Evolutionary conservation across 2,329 filamentous ascomycete species (phyloP).

Genomic region (Remersonia thermophila): DNA sequence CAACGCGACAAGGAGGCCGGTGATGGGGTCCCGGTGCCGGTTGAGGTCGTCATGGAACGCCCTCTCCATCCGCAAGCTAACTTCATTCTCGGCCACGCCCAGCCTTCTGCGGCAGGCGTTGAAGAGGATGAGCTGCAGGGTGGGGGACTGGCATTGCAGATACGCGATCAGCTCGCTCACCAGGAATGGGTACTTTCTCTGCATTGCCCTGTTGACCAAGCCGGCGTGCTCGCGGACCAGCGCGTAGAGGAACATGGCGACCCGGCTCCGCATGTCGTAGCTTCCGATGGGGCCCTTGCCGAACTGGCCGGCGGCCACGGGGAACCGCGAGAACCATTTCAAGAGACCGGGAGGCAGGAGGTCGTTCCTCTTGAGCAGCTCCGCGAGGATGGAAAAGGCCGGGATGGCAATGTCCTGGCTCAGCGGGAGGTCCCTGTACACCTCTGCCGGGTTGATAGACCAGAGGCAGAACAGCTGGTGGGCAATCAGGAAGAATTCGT

Average conservation of each 20-base stretch:
- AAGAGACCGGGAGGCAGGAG: conserved; percentile 14
- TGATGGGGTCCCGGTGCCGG: conserved; percentile 6
- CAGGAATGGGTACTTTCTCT: conserved; percentile 21
- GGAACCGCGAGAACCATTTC: conserved; percentile 27
- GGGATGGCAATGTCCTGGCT: conserved; percentile 18
- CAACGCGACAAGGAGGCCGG: neutral
- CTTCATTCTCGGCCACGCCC: conserved; percentile 12
- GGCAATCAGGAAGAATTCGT: conserved; percentile 51
- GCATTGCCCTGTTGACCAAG: conserved; percentile 16
- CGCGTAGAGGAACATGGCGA: conserved; percentile 32
- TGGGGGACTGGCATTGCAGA: conserved; percentile 20
- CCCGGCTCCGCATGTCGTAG: conserved; percentile 17
- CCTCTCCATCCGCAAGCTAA: conserved; percentile 13
- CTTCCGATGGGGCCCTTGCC: conserved; percentile 12
- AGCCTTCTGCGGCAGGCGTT: conserved; percentile 18
- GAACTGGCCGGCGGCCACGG: conserved; percentile 15
- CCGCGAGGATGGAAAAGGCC: conserved; percentile 24
- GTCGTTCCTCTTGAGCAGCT: conserved; percentile 27
- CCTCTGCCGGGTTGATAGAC: conserved; percentile 26
- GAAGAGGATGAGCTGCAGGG: conserved; percentile 22
- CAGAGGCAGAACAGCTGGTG: conserved; percentile 55
- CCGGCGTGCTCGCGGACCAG: conserved; percentile 30
- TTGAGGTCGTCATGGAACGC: conserved; percentile 18
- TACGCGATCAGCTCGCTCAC: conserved; percentile 23
- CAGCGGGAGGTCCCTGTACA: conserved; percentile 27